A percentile compares a stretch with the other conserved stretches of the same genome.
Evolutionary conservation across 2,329 filamentous ascomycete species (phyloP).

Genomic region (Trichoderma brevicompactum): DNA sequence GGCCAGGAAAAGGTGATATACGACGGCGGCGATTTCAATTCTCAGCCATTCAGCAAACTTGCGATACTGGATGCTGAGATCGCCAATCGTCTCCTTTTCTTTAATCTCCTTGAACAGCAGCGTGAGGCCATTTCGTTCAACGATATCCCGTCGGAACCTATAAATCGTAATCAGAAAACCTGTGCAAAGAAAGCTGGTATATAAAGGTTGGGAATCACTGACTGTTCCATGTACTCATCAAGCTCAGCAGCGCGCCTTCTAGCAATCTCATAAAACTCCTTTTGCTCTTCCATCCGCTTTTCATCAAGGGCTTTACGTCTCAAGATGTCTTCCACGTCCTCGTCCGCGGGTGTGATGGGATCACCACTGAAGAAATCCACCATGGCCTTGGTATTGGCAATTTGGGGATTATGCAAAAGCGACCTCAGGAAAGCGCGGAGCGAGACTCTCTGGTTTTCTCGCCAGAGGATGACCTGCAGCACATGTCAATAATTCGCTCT

Average conservation of each 20-base stretch:
- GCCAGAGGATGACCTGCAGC: slow-evolving; percentile 66
- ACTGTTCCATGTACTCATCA: slow-evolving; percentile 98
- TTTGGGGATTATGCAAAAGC: slow-evolving; percentile 80
- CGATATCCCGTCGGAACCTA: slow-evolving; percentile 68
- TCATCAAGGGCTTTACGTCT: slow-evolving; percentile 82
- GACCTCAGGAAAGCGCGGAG: slow-evolving; percentile 88
- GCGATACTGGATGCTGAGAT: slow-evolving; percentile 92
- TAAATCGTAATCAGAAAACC: slow-evolving; percentile 26
- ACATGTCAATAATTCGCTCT: slow-evolving; percentile 33
- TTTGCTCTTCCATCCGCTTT: slow-evolving; percentile 88
- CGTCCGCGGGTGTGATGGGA: slow-evolving; percentile 75
- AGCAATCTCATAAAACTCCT: slow-evolving; percentile 93
- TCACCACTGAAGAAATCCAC: slow-evolving; percentile 77
- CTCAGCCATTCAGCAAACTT: slow-evolving; percentile 98
- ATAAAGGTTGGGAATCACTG: slow-evolving; percentile 39
- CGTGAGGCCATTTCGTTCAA: slow-evolving; percentile 80
- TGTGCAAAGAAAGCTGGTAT: background rate
- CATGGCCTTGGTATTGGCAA: slow-evolving; percentile 82
- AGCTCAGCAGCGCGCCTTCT: slow-evolving; percentile 86
- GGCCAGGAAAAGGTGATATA: slow-evolving; percentile 95
- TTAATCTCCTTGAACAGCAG: slow-evolving; percentile 93
- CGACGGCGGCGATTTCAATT: slow-evolving; percentile 93
- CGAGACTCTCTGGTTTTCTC: slow-evolving; percentile 90
- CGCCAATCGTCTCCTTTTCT: slow-evolving; percentile 82
- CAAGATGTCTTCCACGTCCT: slow-evolving; percentile 81